Evolutionary conservation across 2,329 filamentous ascomycete species (phyloP).

Genomic region (Fusarium compactum): DNA sequence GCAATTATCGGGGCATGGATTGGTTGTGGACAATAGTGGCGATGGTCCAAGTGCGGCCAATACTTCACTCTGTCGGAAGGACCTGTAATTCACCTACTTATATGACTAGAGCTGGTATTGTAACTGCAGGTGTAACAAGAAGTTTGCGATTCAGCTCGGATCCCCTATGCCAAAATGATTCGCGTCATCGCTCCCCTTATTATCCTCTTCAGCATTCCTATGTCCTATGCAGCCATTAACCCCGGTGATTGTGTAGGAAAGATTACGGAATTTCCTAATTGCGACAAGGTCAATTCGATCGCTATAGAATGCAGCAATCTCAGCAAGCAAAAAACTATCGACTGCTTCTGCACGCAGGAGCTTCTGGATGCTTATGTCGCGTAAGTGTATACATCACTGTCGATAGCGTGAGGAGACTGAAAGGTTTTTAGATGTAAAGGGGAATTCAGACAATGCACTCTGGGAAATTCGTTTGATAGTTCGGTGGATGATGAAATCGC

Average conservation of each 20-base stretch:
- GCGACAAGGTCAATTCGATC: too few species aligned
- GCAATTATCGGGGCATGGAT: background rate
- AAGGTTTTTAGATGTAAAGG: too few species aligned
- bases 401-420: too few species aligned
- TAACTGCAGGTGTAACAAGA: background rate
- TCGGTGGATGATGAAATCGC: too few species aligned
- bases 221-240: background rate
- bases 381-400: too few species aligned
- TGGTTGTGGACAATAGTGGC: background rate
- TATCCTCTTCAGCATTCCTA: background rate
- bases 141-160: background rate
- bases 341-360: too few species aligned
- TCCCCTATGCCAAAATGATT: background rate
- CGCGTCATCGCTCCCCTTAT: background rate
- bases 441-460: too few species aligned
- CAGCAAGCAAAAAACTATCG: too few species aligned
- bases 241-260: background rate
- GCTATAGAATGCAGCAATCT: too few species aligned
- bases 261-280: too few species aligned
- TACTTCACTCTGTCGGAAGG: background rate
- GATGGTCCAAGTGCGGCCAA: background rate
- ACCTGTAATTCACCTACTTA: background rate
- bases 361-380: too few species aligned
- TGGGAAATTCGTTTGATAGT: too few species aligned
- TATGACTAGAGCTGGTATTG: background rate